Evolutionary conservation across 192 early-diverging fungal species (phyloP).

Genomic region (Dimargaris cristalligena): DNA sequence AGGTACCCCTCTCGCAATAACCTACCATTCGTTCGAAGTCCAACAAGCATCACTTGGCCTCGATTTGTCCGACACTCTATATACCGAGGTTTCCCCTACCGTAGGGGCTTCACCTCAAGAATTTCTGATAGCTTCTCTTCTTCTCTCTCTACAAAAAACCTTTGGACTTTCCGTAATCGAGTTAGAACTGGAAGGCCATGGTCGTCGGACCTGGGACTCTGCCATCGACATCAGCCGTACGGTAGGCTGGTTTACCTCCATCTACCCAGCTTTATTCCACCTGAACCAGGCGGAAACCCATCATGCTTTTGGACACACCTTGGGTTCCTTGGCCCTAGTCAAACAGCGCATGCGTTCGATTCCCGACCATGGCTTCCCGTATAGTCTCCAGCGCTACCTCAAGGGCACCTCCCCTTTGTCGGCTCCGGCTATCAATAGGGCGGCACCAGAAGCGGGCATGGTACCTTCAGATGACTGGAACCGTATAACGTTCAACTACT

Average conservation of each 20-base stretch:
- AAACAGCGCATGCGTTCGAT: not conserved
- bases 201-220: not conserved
- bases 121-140: not conserved
- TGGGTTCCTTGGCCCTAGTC: not conserved
- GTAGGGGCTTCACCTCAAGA: not conserved
- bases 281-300: not conserved
- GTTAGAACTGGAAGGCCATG: constrained; percentile 6
- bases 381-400: not conserved
- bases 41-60: not conserved
- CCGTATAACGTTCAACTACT: constrained; percentile 3
- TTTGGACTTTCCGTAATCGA: not conserved
- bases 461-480: not conserved
- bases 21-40: not conserved
- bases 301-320: not conserved
- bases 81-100: not conserved
- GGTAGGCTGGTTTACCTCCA: constrained; percentile 3
- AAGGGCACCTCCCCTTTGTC: not conserved
- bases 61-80: not conserved
- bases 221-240: not conserved
- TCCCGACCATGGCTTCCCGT: constrained; percentile 4
- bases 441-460: not conserved
- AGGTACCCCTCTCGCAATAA: no score
- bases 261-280: not conserved
- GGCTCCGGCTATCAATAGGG: not conserved
- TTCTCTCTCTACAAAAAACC: not conserved